These are phyloP conservation scores for Scheffersomyces insectosa DNA, from an alignment of 1,139 yeast genomes.

Conservation along the genomic window DNA sequence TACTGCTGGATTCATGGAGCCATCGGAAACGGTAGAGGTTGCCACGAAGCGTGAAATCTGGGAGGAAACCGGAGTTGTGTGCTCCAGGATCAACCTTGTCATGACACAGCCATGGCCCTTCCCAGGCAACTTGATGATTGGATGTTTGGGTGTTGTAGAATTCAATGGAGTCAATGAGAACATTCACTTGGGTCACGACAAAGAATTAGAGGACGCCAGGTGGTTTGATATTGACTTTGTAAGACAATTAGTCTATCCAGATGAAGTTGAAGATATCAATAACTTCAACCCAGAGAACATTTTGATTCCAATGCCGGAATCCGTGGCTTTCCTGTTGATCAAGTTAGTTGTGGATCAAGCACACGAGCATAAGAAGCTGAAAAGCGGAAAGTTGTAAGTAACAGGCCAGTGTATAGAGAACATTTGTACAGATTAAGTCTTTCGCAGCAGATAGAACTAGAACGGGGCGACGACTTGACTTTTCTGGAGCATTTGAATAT, in stretches of 20 bases:
- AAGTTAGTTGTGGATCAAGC: slow-evolving; percentile 47
- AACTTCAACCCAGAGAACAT: slow-evolving; percentile 41
- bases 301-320: slow-evolving; percentile 40
- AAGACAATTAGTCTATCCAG: slow-evolving; percentile 43
- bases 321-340: slow-evolving; percentile 45
- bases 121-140: slow-evolving; percentile 91
- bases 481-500: no score
- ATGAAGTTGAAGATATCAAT: slow-evolving; percentile 21
- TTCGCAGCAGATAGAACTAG: no score
- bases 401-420: no score
- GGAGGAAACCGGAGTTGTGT: slow-evolving; percentile 91
- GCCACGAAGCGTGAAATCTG: slow-evolving; percentile 88
- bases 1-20: slow-evolving; percentile 95
- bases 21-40: slow-evolving; percentile 87
- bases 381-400: neutral
- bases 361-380: slow-evolving; percentile 7
- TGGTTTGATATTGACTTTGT: slow-evolving; percentile 72
- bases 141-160: slow-evolving; percentile 74
- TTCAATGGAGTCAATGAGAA: slow-evolving; percentile 59
- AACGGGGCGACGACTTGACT: no score
- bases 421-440: no score
- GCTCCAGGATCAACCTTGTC: slow-evolving; percentile 58
- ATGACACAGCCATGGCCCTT: slow-evolving; percentile 95
- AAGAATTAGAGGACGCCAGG: slow-evolving; percentile 78
- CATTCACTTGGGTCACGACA: slow-evolving; percentile 77